Base-by-base conservation (phyloP, 257 asterid species). In the Solanum etuberosum region DNA sequence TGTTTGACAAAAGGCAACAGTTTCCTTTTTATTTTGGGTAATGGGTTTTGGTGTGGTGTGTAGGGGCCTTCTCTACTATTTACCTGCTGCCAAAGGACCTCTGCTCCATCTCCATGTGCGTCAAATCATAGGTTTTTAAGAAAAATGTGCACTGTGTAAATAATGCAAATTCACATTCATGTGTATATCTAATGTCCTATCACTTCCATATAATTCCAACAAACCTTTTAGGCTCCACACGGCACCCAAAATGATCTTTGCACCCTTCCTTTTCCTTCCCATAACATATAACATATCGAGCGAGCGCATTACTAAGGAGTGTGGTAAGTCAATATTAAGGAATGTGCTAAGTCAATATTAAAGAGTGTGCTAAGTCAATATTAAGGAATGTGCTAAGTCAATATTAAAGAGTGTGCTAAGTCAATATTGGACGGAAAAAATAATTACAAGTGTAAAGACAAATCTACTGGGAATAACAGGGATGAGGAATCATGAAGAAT, bases 91-190 rank as follows among this genome's bases (percentile, higher is more conserved):
- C 82, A 12, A 42, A 51, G 25, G 65, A 25, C 65, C 25, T 54
- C 65, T 54, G 65, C 65, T 20, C 65, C 74, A 6, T 70, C 2
- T 32, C 77, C 87, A 77, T 83, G 86, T 87, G 85, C 23, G 42
- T 7, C 85, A 65, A 85, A 89, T 88, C 83, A 91, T 89, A 89
- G 83, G 27, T 37, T 70, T 25, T 70, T 32, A 63, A 11, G 32
- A 63, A 61, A 54, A 54, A 5, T 18, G 34, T 29, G 48, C 23
- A 9, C 9, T 0, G 5, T 77, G 42, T 46, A 80, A 80, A 80
- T 80, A 46, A 80, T 80, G 67, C 85, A 46, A 35, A 16, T 29
- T 63, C 71, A n/a, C 71, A 21, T 59, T 46, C 43, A 9, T 81
- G 67, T 16, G 65, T 46, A 43, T 42, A 78, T 78, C 85, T 20